phyloP scores from a whole-genome alignment of 192 early-diverging fungal genomes.

The Coemansia guatemalensis region DNA sequence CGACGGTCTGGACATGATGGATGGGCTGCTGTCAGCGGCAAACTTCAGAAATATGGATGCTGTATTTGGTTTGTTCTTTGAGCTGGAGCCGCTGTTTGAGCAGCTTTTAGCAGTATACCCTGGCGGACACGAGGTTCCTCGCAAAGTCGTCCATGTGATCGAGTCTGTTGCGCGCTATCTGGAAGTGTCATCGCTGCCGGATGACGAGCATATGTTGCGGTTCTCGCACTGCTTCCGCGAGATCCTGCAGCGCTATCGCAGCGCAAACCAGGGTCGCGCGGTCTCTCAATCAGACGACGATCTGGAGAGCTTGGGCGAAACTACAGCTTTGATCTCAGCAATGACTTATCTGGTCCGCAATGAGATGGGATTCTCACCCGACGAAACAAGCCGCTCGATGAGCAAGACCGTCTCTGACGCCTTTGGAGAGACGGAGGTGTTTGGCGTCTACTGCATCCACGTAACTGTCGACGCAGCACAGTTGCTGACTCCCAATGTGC shows the following conservation, averaged over 20 bases:
- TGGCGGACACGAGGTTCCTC: slow-evolving; percentile 25
- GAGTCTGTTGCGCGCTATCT: slow-evolving; percentile 44
- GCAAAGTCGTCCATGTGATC: slow-evolving; percentile 34
- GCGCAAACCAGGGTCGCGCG: background rate
- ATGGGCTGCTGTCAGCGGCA: slow-evolving; percentile 46
- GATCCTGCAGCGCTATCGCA: slow-evolving; percentile 33
- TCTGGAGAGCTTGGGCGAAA: slow-evolving; percentile 26
- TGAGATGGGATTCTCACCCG: slow-evolving; percentile 47
- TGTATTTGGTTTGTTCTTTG: slow-evolving; percentile 43
- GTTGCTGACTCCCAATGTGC: slow-evolving; percentile 35
- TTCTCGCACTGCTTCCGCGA: slow-evolving; percentile 35
- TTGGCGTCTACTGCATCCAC: slow-evolving; percentile 47
- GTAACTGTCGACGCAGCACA: slow-evolving; percentile 25
- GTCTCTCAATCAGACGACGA: slow-evolving; percentile 10
- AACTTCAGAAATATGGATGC: slow-evolving; percentile 47
- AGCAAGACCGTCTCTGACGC: slow-evolving; percentile 32
- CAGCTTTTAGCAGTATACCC: slow-evolving; percentile 29
- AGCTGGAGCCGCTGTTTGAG: slow-evolving; percentile 35
- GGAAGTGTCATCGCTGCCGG: slow-evolving; percentile 40
- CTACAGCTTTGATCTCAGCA: slow-evolving; percentile 31
- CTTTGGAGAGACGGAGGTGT: slow-evolving; percentile 50
- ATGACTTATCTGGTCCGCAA: slow-evolving; percentile 44
- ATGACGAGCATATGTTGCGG: slow-evolving; percentile 36
- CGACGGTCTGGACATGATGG: slow-evolving; percentile 54
- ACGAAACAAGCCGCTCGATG: slow-evolving; percentile 25